These are phyloP conservation scores for Acanthamoeba castellanii DNA, from an alignment of 208 protist genomes.

Conservation along the genomic window DNA sequence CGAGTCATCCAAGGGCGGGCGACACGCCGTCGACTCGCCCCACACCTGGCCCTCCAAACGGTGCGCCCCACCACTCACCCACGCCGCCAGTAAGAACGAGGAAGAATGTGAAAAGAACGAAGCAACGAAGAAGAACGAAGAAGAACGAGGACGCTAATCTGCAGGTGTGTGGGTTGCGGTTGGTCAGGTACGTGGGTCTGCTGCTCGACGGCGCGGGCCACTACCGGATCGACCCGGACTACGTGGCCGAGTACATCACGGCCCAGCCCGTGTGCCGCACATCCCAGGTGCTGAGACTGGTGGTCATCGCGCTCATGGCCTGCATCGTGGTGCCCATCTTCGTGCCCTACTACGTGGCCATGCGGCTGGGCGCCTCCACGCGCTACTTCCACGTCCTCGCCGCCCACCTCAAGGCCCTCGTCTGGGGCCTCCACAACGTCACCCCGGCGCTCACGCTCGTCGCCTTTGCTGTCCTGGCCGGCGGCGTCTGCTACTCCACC, in stretches of 20 bases:
- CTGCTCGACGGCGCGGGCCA: neutral
- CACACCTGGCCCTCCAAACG: slow-evolving; percentile 4
- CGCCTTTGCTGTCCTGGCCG: neutral
- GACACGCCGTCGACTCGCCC: neutral
- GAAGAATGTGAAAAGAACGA: no score
- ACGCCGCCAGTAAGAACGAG: no score
- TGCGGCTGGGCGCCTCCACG: neutral
- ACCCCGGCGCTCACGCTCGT: neutral
- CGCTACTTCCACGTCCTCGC: neutral
- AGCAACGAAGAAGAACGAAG: no score
- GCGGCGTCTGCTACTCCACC: no score
- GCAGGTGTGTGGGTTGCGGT: neutral
- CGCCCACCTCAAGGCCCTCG: neutral
- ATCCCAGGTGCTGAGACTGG: neutral
- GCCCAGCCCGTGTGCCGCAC: neutral
- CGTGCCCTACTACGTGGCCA: neutral
- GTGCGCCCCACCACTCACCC: neutral
- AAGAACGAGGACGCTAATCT: no score
- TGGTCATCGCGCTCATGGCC: neutral
- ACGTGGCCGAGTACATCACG: neutral
- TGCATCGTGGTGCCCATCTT: slow-evolving; percentile 32
- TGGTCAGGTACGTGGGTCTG: neutral
- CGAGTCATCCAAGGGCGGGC: neutral
- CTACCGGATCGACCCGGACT: neutral
- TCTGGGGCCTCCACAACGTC: slow-evolving; percentile 8